phyloP scores from a whole-genome alignment of 495 filamentous ascomycete species.

The Neurospora intermedia region DNA sequence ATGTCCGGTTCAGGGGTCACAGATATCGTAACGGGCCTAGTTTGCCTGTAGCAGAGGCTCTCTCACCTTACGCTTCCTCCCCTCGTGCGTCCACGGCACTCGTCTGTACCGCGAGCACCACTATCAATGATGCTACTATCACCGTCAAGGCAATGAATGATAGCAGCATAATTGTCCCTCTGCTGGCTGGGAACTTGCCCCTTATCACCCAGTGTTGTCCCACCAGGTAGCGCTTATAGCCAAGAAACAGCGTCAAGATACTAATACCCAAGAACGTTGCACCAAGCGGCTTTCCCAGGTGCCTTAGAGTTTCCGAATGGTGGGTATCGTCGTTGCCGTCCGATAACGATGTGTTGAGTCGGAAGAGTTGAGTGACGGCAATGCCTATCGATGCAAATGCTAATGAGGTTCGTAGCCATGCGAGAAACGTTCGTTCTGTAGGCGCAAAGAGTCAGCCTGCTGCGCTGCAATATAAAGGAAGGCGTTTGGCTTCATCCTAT shows the following conservation, averaged over 20 bases:
- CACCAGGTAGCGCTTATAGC: conserved; percentile 54
- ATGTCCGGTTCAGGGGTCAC: background rate
- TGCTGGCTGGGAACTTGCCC: conserved; percentile 88
- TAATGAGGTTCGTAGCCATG: conserved; percentile 91
- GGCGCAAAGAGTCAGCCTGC: conserved; percentile 9
- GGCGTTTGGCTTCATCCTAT: background rate
- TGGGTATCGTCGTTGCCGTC: conserved; percentile 9
- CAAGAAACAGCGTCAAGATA: conserved; percentile 75
- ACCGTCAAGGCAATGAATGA: conserved; percentile 57
- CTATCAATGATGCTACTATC: conserved; percentile 59
- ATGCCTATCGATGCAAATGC: conserved; percentile 96
- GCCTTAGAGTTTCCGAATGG: conserved; percentile 43
- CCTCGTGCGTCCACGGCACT: conserved; percentile 16
- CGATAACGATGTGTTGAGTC: conserved; percentile 64
- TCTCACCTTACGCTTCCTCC: background rate
- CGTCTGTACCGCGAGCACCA: conserved; percentile 54
- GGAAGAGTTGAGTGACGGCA: conserved; percentile 91
- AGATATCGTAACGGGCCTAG: background rate
- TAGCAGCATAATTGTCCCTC: conserved; percentile 74
- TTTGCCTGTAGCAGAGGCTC: background rate
- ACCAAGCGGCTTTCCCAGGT: conserved; percentile 85
- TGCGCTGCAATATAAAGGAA: background rate
- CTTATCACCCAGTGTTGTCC: conserved; percentile 78
- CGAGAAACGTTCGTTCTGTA: conserved; percentile 89
- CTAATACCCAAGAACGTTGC: conserved; percentile 84